Percentiles rank a stretch among this genome's conserved stretches.
phyloP scores from a whole-genome alignment of 345 rosid genomes.

The Noccaea bulbosa region DNA sequence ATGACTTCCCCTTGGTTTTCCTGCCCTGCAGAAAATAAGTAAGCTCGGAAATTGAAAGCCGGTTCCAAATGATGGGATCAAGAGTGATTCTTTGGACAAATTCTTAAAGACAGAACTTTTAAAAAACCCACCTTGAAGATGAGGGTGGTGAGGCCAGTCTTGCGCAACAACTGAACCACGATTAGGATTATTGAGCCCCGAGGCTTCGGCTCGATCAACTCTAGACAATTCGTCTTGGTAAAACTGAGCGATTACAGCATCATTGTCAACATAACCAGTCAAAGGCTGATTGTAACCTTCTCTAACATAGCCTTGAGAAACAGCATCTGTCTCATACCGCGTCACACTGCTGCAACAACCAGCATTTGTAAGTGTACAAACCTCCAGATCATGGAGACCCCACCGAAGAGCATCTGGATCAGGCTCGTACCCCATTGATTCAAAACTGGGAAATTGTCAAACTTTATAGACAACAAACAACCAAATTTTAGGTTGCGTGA shows the following conservation, averaged over 20 bases:
- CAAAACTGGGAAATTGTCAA: not conserved
- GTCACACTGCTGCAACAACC: slow-evolving; percentile 60
- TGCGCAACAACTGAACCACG: slow-evolving; percentile 62
- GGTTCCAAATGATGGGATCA: slow-evolving; percentile 14
- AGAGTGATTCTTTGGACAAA: slow-evolving; percentile 20
- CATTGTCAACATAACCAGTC: slow-evolving; percentile 57
- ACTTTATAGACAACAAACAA: slow-evolving; percentile 9
- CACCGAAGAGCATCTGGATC: slow-evolving; percentile 84
- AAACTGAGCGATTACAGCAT: slow-evolving; percentile 75
- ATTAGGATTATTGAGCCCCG: slow-evolving; percentile 42
- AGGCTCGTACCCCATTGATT: slow-evolving; percentile 44
- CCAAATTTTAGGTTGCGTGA: slow-evolving; percentile 2
- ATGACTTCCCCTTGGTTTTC: slow-evolving; percentile 32
- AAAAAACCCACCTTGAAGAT: slow-evolving; percentile 40
- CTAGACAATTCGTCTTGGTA: slow-evolving; percentile 79
- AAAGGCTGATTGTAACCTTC: slow-evolving; percentile 57
- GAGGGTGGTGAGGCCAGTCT: slow-evolving; percentile 55
- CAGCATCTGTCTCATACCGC: slow-evolving; percentile 49
- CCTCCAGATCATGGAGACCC: slow-evolving; percentile 73
- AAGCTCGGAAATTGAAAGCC: not conserved
- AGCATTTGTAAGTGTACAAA: slow-evolving; percentile 58
- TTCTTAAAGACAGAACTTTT: slow-evolving; percentile 37
- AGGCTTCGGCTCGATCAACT: slow-evolving; percentile 60
- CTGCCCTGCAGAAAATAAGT: slow-evolving; percentile 41
- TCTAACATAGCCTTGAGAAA: slow-evolving; percentile 55